Evolutionary conservation across 177 flowering plant genomes (phyloP), one percentile per base, ranked within the genome.

Genomic region (Telopea speciosissima): DNA sequence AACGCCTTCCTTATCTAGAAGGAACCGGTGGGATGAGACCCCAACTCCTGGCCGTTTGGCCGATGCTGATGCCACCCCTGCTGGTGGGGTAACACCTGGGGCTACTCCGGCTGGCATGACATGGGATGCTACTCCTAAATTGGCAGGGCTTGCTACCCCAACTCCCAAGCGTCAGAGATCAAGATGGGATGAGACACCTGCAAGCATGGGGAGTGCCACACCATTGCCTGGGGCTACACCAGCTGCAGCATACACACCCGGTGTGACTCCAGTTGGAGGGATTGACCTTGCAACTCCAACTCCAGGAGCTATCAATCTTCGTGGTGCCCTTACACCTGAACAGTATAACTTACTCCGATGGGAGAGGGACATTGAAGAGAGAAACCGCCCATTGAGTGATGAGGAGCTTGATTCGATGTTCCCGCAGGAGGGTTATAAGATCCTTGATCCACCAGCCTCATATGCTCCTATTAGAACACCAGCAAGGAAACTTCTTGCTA

Each of bases 111-210:
- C 97, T 58, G 99, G 99, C 3, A 90, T 90, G 90, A 86, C 98
- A 45, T 96, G 99, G 99, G 99, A 96, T 84, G 94, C 99, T 13
- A 96, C 99, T 6, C 99, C 99, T 0, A 96, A 96, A 80, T 80
- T 90, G n/a, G 78, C 85, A 0, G 99, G 98, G 8, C 68, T 89
- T 66, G 97, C 89, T 24, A 96, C 99, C 0, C 99, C 99, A 1
- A 96, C 99, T 0, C 99, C 99, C 0, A 96, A 93, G 70, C 67
- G 96, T 12, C 99, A 96, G 82, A 79, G 98, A 70, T 96, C 99
- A 1, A 80, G 99, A 74, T 96, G 99, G 99, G 99, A 96, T 76
- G 99, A 96, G 79, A 96, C 99, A 1, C 99, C 99, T 0, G 95
- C 93, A 0, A 87, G 85, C 16, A 93, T 96, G 96, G 98, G 93